Evolutionary conservation across 352 stramenopile genomes (phyloP), one percentile per base, ranked within the genome.

Genomic region (Albugo candida): DNA sequence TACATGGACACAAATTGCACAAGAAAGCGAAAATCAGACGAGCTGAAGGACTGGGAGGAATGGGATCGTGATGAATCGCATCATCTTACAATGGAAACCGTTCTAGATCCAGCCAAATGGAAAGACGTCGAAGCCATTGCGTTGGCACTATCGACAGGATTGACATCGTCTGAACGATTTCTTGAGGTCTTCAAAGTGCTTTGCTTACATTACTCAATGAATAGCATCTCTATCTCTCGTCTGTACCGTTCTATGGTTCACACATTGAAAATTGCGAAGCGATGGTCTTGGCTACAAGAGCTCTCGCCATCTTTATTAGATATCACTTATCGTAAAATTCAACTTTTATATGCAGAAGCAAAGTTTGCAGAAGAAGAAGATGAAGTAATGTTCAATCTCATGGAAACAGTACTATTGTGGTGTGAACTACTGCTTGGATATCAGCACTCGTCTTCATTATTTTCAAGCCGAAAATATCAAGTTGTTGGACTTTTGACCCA

Each of bases 381-480:
- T 8, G 3, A 31, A 31, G 24, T 31, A 31, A 31, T 31, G 24
- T 31, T 10, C 8, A 31, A 31, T 10, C 24, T 31, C 3, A 31
- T 31, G 24, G 24, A 31, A 8, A 31, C 24, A 31, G 24, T 83
- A 47, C 34, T 47, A 11, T 65, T 86, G n/a, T 89, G 70, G 49
- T 48, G 56, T 40, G 59, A 80, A 56, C 59, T 88, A 13, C 41
- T 92, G 24, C 59, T 81, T 13, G 76, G 79, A 0, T 87, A 67
- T 49, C 79, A 92, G 61, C 79, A 89, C 56, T 68, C 67, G 11
- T 67, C 68, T 5, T 60, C 72, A 34, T 44, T 89, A 14, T 80
- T 75, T 45, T 47, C 61, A 45, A 56, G 51, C 41, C 68, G 63
- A 45, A 57, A 67, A 24, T 37, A 50, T 2, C 55, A 79, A 53